A percentile compares a stretch with the other conserved stretches of the same genome.
These are phyloP conservation scores for Rhynchosporium graminicola DNA, from an alignment of 2,329 filamentous ascomycete species.

Conservation along the genomic window DNA sequence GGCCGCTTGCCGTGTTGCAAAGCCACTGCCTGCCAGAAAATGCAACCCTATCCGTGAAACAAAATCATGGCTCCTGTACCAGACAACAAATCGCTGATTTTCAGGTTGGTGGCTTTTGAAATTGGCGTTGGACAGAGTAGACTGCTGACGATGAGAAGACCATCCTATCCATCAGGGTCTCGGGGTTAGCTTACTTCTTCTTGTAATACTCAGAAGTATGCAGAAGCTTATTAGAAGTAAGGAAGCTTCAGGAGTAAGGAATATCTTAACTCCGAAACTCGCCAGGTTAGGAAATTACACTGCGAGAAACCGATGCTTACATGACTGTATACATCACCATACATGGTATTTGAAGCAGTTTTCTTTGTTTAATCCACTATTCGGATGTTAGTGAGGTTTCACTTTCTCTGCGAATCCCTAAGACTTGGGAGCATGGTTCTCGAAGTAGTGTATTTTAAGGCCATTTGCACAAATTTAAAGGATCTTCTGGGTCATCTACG, in stretches of 20 bases:
- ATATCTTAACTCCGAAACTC: too few species aligned
- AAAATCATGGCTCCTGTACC: conserved; percentile 55
- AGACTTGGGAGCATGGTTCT: too few species aligned
- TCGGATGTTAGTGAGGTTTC: too few species aligned
- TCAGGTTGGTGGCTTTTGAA: conserved; percentile 47
- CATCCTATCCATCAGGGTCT: conserved; percentile 41
- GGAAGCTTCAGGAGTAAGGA: too few species aligned
- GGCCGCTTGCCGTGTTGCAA: conserved; percentile 52
- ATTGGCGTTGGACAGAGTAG: conserved; percentile 52
- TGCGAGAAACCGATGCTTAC: too few species aligned
- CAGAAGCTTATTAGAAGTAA: too few species aligned
- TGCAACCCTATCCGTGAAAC: conserved; percentile 51
- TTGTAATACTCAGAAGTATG: too few species aligned
- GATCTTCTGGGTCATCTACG: conserved; percentile 43
- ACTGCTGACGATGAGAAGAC: conserved; percentile 50
- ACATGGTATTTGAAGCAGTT: conserved; percentile 28
- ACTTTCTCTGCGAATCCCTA: too few species aligned
- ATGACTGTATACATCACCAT: too few species aligned
- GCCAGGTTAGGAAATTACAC: too few species aligned
- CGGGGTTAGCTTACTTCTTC: too few species aligned
- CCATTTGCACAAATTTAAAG: conserved; percentile 35
- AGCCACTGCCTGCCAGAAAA: conserved; percentile 55
- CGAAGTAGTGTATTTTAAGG: too few species aligned
- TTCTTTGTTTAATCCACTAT: conserved; percentile 38
- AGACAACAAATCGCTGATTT: conserved; percentile 47